phyloP scores from a whole-genome alignment of 441 rosid species.

The Syzygium malaccense region DNA sequence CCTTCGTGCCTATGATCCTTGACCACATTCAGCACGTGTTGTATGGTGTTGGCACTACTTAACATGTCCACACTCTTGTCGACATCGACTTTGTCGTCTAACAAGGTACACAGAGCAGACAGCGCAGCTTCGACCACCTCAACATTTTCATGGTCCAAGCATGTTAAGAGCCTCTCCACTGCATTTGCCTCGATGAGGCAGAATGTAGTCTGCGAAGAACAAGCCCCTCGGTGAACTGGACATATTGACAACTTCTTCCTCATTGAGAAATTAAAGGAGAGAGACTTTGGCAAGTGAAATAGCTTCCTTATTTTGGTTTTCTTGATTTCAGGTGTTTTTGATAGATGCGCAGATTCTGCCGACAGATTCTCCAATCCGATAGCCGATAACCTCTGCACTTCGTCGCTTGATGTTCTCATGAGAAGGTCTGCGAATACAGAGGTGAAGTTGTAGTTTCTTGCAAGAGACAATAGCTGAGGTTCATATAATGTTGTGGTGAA shows the following conservation, averaged over 20 bases:
- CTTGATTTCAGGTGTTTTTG: constrained; percentile 38
- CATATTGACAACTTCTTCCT: constrained; percentile 34
- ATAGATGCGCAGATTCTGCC: constrained; percentile 51
- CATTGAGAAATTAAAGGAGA: constrained; percentile 37
- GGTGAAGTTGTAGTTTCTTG: constrained; percentile 64
- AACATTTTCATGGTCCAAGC: constrained; percentile 69
- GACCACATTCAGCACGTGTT: constrained; percentile 50
- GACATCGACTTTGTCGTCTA: constrained; percentile 76
- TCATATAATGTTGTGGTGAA: constrained; percentile 83
- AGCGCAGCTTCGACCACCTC: constrained; percentile 81
- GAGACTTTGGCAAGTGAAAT: constrained; percentile 32
- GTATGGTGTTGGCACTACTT: constrained; percentile 46
- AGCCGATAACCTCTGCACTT: constrained; percentile 84
- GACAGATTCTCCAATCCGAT: constrained; percentile 80
- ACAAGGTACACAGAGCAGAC: constrained; percentile 69
- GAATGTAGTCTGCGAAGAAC: constrained; percentile 79
- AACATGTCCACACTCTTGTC: constrained; percentile 53
- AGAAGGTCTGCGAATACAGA: constrained; percentile 66
- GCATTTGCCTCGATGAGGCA: constrained; percentile 83
- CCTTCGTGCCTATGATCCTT: constrained; percentile 67
- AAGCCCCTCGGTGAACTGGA: constrained; percentile 69
- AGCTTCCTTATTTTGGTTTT: constrained; percentile 36
- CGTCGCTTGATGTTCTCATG: constrained; percentile 66
- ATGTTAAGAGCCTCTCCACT: constrained; percentile 60
- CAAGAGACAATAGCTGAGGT: constrained; percentile 52